Percentiles rank a stretch among this genome's conserved stretches.
Evolutionary conservation across 495 filamentous ascomycete species (phyloP).

Genomic region (Cercophora newfieldiana): DNA sequence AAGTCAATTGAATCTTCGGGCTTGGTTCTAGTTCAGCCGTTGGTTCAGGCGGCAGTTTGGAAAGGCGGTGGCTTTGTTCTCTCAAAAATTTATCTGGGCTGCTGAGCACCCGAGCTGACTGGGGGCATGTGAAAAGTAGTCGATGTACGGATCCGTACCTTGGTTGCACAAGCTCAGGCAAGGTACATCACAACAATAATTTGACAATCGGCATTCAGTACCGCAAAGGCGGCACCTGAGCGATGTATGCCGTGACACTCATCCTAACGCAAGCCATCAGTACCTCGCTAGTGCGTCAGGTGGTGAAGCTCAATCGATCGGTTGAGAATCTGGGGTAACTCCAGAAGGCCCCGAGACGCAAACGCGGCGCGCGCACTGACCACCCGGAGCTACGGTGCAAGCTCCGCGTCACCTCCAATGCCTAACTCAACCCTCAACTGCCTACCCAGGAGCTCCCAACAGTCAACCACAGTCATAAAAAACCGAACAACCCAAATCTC

Average conservation of each 20-base stretch:
- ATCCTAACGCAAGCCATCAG: neutral
- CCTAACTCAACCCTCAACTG: neutral
- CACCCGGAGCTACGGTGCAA: neutral
- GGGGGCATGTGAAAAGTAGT: neutral
- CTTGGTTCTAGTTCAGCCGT: neutral
- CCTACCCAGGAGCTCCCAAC: slow-evolving; percentile 12
- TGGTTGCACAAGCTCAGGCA: neutral
- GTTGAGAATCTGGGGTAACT: neutral
- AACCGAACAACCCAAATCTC: neutral
- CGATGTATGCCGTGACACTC: neutral
- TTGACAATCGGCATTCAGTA: neutral
- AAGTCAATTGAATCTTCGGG: neutral
- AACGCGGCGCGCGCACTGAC: slow-evolving; percentile 3
- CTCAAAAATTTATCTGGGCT: too few relatives aligned
- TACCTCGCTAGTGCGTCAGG: neutral
- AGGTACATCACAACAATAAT: neutral
- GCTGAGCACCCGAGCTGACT: neutral
- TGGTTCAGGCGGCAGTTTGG: neutral
- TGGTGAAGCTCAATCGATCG: neutral
- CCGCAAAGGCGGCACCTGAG: neutral
- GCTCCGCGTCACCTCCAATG: slow-evolving; percentile 33
- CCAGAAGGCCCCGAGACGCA: neutral
- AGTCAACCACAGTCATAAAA: neutral
- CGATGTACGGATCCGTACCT: neutral
- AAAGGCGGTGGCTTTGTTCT: neutral